Evolutionary conservation across 331 rosid species (phyloP), one percentile per base, ranked within the genome.

Genomic region (Erythrophleum ivorense): DNA sequence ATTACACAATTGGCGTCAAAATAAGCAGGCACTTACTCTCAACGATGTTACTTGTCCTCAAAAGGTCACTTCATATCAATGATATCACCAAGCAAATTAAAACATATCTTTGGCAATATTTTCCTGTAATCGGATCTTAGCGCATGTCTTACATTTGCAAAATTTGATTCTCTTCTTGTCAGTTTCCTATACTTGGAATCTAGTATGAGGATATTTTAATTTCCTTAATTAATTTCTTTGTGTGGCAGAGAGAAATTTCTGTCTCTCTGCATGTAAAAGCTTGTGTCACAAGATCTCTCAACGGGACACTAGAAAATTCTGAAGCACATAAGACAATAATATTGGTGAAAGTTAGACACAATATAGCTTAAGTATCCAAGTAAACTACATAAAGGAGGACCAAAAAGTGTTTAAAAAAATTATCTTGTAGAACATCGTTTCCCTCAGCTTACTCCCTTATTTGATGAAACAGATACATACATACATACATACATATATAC

Each of bases 141-240:
- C 83, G 88, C 78, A 84, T 86, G 89, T 87, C 80, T 73, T 80
- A 62, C 88, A 75, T 70, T 80, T 78, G 81, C 84, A 64, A 84
- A 36, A 54, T 71, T 87, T 84, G 91, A 88, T 92, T 84, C 87
- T 83, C 77, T 80, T 89, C 87, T 74, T 84, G 86, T 88, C 82
- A 84, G 7, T 54, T 85, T 89, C 87, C 76, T 76, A 62, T 80
- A 38, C 41, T 80, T 88, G 82, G 86, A 78, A 70, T 49, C 5
- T 60, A 46, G 7, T 9, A 8, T 46, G 40, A 36, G 40, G 40
- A 36, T 36, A 4, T 46, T 8, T 9, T 10, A 8, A 6, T 46
- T 9, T 24, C 36, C 34, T 33, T 14, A 3, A 12, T 63, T 63
- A 10, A 60, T 1, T 31, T 63, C 68, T 54, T 65, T 34, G 52